These are phyloP conservation scores for Aspergillus nidulans DNA, from an alignment of 495 filamentous ascomycete genomes.

Conservation along the genomic window DNA sequence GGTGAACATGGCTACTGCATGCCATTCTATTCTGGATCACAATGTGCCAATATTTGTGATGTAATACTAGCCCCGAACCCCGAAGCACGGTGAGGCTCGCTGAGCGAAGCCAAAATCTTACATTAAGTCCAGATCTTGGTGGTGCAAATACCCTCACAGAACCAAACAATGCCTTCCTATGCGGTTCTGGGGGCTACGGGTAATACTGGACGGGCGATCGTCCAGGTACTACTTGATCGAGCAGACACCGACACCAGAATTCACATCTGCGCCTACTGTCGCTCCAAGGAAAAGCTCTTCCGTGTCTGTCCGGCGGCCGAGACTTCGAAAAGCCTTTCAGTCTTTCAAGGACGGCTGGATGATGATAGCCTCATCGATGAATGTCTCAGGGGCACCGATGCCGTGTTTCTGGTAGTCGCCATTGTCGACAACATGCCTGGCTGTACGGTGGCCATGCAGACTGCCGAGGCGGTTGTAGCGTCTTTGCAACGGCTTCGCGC, in stretches of 20 bases:
- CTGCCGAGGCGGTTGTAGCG: background rate
- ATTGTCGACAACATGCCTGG: slow-evolving; percentile 1
- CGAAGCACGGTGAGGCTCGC: background rate
- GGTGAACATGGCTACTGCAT: background rate
- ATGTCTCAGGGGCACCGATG: background rate
- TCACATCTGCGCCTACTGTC: background rate
- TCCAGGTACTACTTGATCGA: slow-evolving; percentile 4
- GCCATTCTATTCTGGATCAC: too few species aligned
- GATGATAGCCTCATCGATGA: background rate
- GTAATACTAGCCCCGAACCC: too few species aligned
- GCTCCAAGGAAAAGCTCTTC: background rate
- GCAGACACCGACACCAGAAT: background rate
- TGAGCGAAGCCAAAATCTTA: background rate
- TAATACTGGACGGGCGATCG: background rate
- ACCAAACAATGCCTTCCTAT: background rate
- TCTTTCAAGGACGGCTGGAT: background rate
- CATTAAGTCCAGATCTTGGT: background rate
- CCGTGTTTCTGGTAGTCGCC: slow-evolving; percentile 2
- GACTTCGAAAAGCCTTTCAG: background rate
- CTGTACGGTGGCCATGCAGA: background rate
- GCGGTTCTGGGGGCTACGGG: background rate
- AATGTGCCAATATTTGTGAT: too few species aligned
- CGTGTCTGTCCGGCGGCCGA: background rate
- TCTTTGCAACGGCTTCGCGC: background rate
- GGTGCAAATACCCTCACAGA: too few species aligned